Evolutionary conservation across 164 flowering plant genomes (phyloP), one percentile per base, ranked within the genome.

Genomic region (Echeveria elegans): DNA sequence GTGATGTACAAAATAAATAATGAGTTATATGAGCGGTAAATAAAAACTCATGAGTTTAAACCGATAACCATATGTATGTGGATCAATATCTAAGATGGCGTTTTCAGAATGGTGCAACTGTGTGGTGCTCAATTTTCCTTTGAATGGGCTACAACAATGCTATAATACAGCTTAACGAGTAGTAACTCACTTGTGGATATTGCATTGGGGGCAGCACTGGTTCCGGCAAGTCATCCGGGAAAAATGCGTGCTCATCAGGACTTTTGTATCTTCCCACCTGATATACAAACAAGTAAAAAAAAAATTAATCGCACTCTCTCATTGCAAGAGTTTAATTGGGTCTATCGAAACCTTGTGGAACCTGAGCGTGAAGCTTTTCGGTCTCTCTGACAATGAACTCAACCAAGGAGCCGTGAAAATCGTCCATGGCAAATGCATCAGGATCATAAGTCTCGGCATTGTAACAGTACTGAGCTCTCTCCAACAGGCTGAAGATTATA

Each of bases 201-300:
- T 88, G 87, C 73, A 94, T 24, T 66, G 96, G 92, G 24, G 96
- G 97, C 66, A 94, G 69, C 74, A 89, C 5, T 23, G 96, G 92
- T 50, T 85, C 87, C 15, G 95, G 96, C 47, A 91, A 77, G 62
- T 78, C 85, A 24, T 78, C 68, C 0, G 89, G 89, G 73, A 91
- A 94, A 78, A 94, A 94, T 30, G 97, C 90, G 74, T 91, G 99
- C 75, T 94, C 99, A 72, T 94, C 99, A 7, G 99, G 96, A 78
- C 90, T 88, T 68, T 78, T 82, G 82, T 85, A 94, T 77, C 97
- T 78, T 48, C 97, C 99, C 65, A 89, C 89, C 98, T 94, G 61
- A 40, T 66, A 18, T 45, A 37, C 5, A 60, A 66, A 23, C 10
- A 30, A 34, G 9, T 36, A 21, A 36, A 19, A 23, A 32, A 21